A percentile compares a stretch with the other conserved stretches of the same genome.
These are phyloP conservation scores for Nicotiana knightiana DNA, from an alignment of 257 asterid species.

Conservation along the genomic window DNA sequence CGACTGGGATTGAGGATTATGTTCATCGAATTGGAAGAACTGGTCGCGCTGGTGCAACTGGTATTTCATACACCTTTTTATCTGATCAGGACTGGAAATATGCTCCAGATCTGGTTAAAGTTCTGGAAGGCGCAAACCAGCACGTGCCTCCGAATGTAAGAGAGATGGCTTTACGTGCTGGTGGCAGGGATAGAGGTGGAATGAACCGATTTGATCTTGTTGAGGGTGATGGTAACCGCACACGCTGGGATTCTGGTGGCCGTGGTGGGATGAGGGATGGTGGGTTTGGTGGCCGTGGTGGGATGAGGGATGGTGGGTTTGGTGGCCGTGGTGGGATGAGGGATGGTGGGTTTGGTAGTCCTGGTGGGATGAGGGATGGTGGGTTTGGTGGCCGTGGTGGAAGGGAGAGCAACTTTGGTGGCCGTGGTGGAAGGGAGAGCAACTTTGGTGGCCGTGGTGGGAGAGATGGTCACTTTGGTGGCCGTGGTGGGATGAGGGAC, in stretches of 20 bases:
- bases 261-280: constrained; percentile 54
- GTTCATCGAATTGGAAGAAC: constrained; percentile 98
- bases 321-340: constrained; percentile 54
- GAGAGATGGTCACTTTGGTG: constrained; percentile 43
- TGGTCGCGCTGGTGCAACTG: constrained; percentile 98
- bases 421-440: constrained; percentile 40
- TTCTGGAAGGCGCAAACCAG: constrained; percentile 94
- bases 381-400: constrained; percentile 60
- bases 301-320: constrained; percentile 64
- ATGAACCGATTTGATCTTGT: constrained; percentile 57
- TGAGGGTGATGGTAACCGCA: constrained; percentile 34
- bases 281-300: constrained; percentile 57
- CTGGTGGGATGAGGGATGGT: constrained; percentile 72
- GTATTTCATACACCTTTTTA: constrained; percentile 74
- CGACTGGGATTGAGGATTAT: constrained; percentile 92
- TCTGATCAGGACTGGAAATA: constrained; percentile 94
- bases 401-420: constrained; percentile 52
- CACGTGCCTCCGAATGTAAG: constrained; percentile 78
- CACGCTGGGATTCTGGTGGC: constrained; percentile 29
- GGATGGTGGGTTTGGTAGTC: constrained; percentile 45
- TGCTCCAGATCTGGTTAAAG: constrained; percentile 78
- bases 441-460: constrained; percentile 30
- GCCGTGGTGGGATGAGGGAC: constrained; percentile 67
- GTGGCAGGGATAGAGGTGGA: constrained; percentile 63
- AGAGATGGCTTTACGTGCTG: constrained; percentile 81